These are phyloP conservation scores for Corylus heterophylla DNA, from an alignment of 306 rosid species.

Conservation along the genomic window DNA sequence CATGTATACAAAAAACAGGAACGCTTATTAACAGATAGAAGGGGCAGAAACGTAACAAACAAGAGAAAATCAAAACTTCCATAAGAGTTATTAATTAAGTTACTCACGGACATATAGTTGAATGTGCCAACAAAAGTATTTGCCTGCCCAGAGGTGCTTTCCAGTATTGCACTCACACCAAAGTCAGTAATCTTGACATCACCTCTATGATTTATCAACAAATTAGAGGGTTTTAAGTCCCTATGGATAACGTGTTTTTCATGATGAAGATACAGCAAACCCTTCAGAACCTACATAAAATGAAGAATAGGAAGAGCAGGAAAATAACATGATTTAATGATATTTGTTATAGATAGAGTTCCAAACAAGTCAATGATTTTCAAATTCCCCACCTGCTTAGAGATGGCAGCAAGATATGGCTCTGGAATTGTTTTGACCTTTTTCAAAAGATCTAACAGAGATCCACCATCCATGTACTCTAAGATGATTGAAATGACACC, in stretches of 20 bases:
- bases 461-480: conserved; percentile 99
- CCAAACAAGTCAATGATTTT: conserved; percentile 11
- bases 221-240: conserved; percentile 92
- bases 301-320: conserved; percentile 14
- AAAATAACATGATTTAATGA: conserved; percentile 14
- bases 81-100: neutral
- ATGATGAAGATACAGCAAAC: conserved; percentile 90
- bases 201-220: conserved; percentile 86
- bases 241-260: conserved; percentile 90
- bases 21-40: neutral
- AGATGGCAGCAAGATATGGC: conserved; percentile 74
- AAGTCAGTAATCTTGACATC: conserved; percentile 98
- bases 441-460: conserved; percentile 80
- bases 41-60: neutral
- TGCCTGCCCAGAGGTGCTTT: conserved; percentile 89
- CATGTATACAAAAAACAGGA: neutral
- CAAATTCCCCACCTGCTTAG: conserved; percentile 69
- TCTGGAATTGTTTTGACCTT: conserved; percentile 87
- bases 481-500: conserved; percentile 86
- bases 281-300: conserved; percentile 76
- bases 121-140: conserved; percentile 91
- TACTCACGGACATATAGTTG: conserved; percentile 99
- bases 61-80: neutral
- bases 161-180: conserved; percentile 96
- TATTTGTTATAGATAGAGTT: conserved; percentile 11